phyloP scores from a whole-genome alignment of 2,329 filamentous ascomycete species.

The Fonsecaea monophora region DNA sequence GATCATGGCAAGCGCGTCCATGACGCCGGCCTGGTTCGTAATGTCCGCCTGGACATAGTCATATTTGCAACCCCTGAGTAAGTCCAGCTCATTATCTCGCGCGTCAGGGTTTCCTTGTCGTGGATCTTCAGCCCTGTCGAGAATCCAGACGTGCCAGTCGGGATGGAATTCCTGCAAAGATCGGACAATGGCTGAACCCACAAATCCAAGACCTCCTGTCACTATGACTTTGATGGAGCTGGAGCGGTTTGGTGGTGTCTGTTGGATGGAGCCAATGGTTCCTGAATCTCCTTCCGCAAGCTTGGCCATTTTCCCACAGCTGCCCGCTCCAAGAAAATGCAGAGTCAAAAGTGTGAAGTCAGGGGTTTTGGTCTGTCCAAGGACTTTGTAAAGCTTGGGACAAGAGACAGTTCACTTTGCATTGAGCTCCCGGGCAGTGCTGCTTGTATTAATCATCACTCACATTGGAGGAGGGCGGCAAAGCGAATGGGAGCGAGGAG shows the following conservation, averaged over 20 bases:
- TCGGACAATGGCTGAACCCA: slow-evolving; percentile 49
- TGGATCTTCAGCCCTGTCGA: slow-evolving; percentile 44
- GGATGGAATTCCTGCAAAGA: slow-evolving; percentile 48
- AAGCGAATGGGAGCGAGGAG: slow-evolving; percentile 13
- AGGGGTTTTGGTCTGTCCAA: background rate
- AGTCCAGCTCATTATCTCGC: slow-evolving; percentile 17
- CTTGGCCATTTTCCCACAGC: slow-evolving; percentile 9
- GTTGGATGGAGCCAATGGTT: background rate
- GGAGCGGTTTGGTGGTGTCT: background rate
- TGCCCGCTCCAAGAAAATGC: background rate
- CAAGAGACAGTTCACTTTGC: background rate
- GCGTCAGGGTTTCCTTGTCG: background rate
- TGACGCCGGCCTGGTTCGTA: slow-evolving; percentile 42
- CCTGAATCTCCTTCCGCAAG: slow-evolving; percentile 8
- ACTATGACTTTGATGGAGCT: slow-evolving; percentile 42
- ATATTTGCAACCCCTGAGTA: slow-evolving; percentile 27
- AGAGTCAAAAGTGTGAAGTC: background rate
- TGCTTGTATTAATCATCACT: slow-evolving; percentile 12
- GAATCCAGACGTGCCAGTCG: slow-evolving; percentile 46
- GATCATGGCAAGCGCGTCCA: slow-evolving; percentile 47
- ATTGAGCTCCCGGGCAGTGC: background rate
- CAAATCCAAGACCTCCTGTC: slow-evolving; percentile 50
- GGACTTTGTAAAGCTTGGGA: background rate
- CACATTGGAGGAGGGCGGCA: background rate
- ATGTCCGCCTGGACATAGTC: slow-evolving; percentile 42